Evolutionary conservation across 2,329 filamentous ascomycete genomes (phyloP), one percentile per base, ranked within the genome.

Genomic region (Acephala macrosclerotiorum): DNA sequence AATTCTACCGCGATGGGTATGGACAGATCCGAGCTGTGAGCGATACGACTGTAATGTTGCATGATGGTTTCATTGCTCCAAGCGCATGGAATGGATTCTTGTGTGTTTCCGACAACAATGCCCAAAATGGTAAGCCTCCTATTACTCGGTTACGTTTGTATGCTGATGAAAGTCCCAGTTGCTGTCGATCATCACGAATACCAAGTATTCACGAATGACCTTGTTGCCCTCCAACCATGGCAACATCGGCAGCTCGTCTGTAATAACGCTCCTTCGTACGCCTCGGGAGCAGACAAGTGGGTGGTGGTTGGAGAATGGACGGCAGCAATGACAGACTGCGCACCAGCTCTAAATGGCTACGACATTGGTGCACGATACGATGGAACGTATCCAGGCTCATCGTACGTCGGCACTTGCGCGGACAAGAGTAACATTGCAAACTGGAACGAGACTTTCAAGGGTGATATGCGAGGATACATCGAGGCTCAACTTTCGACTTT

Each of bases 301-400:
- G 84, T 85, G n/a, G 80, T 91, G 62, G 84, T 90, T 5, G 89
- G 89, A 49, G 89, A 92, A 75, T 91, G 89, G 89, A 87, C 85
- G 1, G 89, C 83, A 25, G 89, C 88, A 16, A 84, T 90, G 82
- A 91, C 89, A 2, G 85, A 88, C 38, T 87, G 85, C 69, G 82
- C 85, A 9, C 81, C 80, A 58, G 83, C 74, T 22, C 72, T 81
- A 51, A 87, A 87, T 68, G 87, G 89, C 47, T 84, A 84, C 64
- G 84, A 84, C 1, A 77, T 85, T 51, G 88, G 88, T 14, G 82
- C 88, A 9, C 82, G 89, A 33, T 81, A 80, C 74, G 85, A 88
- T 64, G 88, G 87, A 16, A 83, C 82, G 2, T 85, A 81, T 69
- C 75, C 79, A 0, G 81, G 78, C 36, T 83, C 79, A 58, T 71